These are phyloP conservation scores for Suillus decipiens DNA, from an alignment of 768 basidiomycete species.

Conservation along the genomic window DNA sequence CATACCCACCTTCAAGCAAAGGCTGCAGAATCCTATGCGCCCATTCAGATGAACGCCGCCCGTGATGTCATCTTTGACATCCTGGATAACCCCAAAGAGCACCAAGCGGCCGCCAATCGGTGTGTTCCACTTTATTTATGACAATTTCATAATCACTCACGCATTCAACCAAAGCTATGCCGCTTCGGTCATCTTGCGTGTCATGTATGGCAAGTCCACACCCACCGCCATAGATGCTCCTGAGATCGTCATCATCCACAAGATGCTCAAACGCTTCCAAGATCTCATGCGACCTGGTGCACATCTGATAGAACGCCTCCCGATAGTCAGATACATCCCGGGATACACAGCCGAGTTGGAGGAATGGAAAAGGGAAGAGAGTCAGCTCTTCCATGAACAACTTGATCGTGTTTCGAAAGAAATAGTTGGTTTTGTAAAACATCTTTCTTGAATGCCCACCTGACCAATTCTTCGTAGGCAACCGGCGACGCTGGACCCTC, in stretches of 20 bases:
- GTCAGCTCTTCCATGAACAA: slow-evolving; percentile 54
- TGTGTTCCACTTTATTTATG: slow-evolving; percentile 44
- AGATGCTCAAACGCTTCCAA: slow-evolving; percentile 37
- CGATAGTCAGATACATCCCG: slow-evolving; percentile 50
- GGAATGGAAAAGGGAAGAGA: slow-evolving; percentile 57
- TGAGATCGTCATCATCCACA: slow-evolving; percentile 35
- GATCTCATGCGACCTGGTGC: slow-evolving; percentile 38
- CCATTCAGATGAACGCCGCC: slow-evolving; percentile 44
- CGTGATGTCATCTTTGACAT: slow-evolving; percentile 34
- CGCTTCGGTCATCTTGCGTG: slow-evolving; percentile 36
- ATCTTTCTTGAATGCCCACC: neutral
- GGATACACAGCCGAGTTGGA: slow-evolving; percentile 61
- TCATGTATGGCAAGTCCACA: slow-evolving; percentile 37
- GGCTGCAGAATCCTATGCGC: slow-evolving; percentile 47
- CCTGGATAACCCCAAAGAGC: slow-evolving; percentile 36
- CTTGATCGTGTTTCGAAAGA: slow-evolving; percentile 45
- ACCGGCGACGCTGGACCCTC: slow-evolving; percentile 34
- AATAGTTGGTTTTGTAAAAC: slow-evolving; percentile 35
- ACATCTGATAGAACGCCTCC: slow-evolving; percentile 37
- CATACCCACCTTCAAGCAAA: slow-evolving; percentile 62
- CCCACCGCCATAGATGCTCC: slow-evolving; percentile 31
- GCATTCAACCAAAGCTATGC: slow-evolving; percentile 26
- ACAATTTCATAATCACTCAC: slow-evolving; percentile 37
- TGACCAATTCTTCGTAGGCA: slow-evolving; percentile 24
- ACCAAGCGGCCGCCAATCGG: slow-evolving; percentile 56